Conservation (phyloP, 257 asterid species). For the Prunella vulgaris region DNA sequence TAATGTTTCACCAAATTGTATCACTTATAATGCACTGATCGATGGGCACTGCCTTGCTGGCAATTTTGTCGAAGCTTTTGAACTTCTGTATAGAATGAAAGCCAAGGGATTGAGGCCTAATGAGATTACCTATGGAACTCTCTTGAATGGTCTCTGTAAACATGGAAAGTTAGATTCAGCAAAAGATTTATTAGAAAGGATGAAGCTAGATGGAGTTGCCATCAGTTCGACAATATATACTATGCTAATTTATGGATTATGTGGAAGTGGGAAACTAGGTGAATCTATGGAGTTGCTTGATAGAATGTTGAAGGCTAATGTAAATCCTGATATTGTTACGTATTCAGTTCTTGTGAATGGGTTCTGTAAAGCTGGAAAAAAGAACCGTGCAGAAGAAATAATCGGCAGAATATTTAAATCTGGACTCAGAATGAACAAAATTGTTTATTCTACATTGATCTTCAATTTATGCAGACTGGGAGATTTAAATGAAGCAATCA, state of each 20-base stretch:
- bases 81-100: slow-evolving; percentile 62
- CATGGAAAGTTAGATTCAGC: slow-evolving; percentile 60
- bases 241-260: slow-evolving; percentile 55
- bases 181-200: slow-evolving; percentile 42
- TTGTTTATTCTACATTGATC: slow-evolving; percentile 54
- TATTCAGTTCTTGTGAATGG: slow-evolving; percentile 85
- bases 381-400: slow-evolving; percentile 49
- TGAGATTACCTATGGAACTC: slow-evolving; percentile 72
- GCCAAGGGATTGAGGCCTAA: slow-evolving; percentile 47
- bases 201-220: slow-evolving; percentile 44
- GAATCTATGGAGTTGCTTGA: slow-evolving; percentile 49
- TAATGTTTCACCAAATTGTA: slow-evolving; percentile 52
- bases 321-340: slow-evolving; percentile 60
- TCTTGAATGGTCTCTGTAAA: slow-evolving; percentile 79
- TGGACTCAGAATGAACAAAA: slow-evolving; percentile 50
- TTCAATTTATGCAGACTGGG: slow-evolving; percentile 64
- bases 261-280: slow-evolving; percentile 48
- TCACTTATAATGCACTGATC: slow-evolving; percentile 70
- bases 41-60: slow-evolving; percentile 72
- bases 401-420: slow-evolving; percentile 54
- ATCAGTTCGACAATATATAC: slow-evolving; percentile 52
- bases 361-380: slow-evolving; percentile 59
- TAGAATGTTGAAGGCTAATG: slow-evolving; percentile 42
- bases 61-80: slow-evolving; percentile 50
- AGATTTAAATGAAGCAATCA: slow-evolving; percentile 45